Evolutionary conservation across 306 rosid species (phyloP).

Genomic region (Lotus japonicus): DNA sequence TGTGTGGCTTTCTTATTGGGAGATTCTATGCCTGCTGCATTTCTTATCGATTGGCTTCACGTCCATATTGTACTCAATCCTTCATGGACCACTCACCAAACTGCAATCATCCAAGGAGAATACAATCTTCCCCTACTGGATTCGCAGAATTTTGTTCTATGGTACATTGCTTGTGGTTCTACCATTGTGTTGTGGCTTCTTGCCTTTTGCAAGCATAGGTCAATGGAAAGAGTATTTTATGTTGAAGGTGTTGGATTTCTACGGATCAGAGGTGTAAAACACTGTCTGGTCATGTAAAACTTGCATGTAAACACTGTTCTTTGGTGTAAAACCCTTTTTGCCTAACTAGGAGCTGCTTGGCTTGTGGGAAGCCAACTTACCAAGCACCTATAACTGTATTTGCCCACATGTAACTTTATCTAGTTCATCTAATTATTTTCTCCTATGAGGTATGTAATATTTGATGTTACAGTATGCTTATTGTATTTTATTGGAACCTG

Average conservation of each 20-base stretch:
- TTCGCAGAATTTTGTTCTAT: conserved; percentile 50
- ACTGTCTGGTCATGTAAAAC: background rate
- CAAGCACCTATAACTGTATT: conserved; percentile 9
- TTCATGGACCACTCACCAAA: conserved; percentile 50
- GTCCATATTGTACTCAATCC: conserved; percentile 42
- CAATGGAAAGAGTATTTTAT: conserved; percentile 69
- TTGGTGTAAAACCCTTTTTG: background rate
- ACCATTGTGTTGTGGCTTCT: conserved; percentile 69
- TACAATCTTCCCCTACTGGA: conserved; percentile 41
- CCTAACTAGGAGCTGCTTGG: background rate
- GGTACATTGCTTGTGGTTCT: conserved; percentile 37
- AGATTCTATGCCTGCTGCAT: conserved; percentile 55
- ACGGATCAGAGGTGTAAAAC: conserved; percentile 2
- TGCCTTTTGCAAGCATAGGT: conserved; percentile 70
- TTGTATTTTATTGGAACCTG: background rate
- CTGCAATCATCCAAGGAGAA: conserved; percentile 23
- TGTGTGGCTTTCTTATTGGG: conserved; percentile 76
- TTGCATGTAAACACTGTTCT: background rate
- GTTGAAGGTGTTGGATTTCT: conserved; percentile 13
- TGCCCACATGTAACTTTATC: background rate
- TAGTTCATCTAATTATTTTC: conserved; percentile 19
- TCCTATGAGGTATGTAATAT: background rate
- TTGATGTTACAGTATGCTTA: background rate
- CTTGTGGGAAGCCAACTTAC: background rate
- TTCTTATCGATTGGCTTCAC: conserved; percentile 49